These are phyloP conservation scores for Caryocar brasiliense DNA, from an alignment of 441 rosid species.

Conservation along the genomic window DNA sequence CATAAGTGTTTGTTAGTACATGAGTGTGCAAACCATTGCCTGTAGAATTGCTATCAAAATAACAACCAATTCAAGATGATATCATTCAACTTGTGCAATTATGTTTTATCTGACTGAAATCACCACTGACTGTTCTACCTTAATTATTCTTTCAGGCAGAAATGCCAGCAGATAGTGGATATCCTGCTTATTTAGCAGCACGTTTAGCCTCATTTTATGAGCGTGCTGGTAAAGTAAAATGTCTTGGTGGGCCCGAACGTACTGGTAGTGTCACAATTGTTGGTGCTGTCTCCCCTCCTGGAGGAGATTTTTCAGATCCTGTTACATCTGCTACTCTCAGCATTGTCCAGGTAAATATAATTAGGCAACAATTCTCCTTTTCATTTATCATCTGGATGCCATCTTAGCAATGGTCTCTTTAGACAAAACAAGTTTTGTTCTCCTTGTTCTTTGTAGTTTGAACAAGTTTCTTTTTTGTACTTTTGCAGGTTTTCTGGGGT, in stretches of 20 bases:
- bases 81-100: too few relatives aligned
- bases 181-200: constrained; percentile 98
- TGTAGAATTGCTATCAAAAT: too few relatives aligned
- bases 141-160: constrained; percentile 64
- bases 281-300: constrained; percentile 99
- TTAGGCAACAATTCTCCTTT: neutral
- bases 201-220: constrained; percentile 97
- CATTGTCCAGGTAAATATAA: constrained; percentile 75
- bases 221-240: constrained; percentile 98
- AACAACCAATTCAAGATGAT: too few relatives aligned
- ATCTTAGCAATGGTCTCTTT: neutral
- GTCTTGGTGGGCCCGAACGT: constrained; percentile 97
- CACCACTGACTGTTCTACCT: neutral
- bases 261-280: constrained; percentile 97
- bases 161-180: constrained; percentile 99
- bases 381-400: neutral
- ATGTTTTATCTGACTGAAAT: too few relatives aligned
- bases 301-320: constrained; percentile 98
- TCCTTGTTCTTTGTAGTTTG: neutral
- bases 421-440: neutral
- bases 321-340: constrained; percentile 98
- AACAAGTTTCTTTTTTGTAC: neutral
- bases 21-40: too few relatives aligned
- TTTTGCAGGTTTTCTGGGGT: constrained; percentile 93
- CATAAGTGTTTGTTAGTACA: too few relatives aligned